Conservation (phyloP, 176 grass and related monocot species). For the Aegilops umbellulata region DNA sequence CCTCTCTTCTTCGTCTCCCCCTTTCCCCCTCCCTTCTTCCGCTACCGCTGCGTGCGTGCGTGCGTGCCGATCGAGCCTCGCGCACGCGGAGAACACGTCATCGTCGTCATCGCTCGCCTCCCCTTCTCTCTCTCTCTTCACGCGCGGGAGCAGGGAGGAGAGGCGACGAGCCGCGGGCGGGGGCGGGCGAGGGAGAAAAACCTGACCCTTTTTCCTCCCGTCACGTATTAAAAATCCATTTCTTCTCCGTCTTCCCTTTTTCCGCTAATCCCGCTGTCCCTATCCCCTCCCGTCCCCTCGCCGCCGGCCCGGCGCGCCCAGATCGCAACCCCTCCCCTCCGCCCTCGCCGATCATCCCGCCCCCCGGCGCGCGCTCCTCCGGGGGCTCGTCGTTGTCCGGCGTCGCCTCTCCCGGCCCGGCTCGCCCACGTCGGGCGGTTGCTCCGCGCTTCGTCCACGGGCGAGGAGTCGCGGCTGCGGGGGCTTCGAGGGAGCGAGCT, state of each 20-base stretch:
- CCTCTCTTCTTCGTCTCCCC: not conserved
- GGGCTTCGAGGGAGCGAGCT: not conserved
- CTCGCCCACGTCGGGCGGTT: not conserved
- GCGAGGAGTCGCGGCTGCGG: not conserved
- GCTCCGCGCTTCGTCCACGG: not conserved
- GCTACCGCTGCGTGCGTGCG: not conserved
- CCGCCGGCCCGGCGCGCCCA: conserved; percentile 30
- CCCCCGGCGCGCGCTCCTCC: not conserved
- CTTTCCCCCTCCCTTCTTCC: conserved; percentile 12
- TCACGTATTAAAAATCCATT: conserved; percentile 18
- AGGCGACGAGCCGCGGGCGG: not conserved
- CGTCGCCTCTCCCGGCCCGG: not conserved
- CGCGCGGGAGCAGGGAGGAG: not conserved
- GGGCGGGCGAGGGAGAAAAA: conserved; percentile 4
- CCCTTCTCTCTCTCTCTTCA: not conserved
- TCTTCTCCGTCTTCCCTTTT: not conserved
- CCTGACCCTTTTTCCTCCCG: not conserved
- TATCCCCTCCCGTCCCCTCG: conserved; percentile 5
- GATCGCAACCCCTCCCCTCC: conserved; percentile 19
- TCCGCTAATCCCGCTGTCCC: conserved; percentile 18
- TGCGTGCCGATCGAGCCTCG: conserved; percentile 2
- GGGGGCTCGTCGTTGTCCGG: not conserved
- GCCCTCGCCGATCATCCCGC: conserved; percentile 13
- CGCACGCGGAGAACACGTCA: not conserved
- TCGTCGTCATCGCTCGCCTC: not conserved